A percentile compares a stretch with the other conserved stretches of the same genome.
phyloP scores from a whole-genome alignment of 2,329 filamentous ascomycete species.

The Arthrobotrys megalospora region DNA sequence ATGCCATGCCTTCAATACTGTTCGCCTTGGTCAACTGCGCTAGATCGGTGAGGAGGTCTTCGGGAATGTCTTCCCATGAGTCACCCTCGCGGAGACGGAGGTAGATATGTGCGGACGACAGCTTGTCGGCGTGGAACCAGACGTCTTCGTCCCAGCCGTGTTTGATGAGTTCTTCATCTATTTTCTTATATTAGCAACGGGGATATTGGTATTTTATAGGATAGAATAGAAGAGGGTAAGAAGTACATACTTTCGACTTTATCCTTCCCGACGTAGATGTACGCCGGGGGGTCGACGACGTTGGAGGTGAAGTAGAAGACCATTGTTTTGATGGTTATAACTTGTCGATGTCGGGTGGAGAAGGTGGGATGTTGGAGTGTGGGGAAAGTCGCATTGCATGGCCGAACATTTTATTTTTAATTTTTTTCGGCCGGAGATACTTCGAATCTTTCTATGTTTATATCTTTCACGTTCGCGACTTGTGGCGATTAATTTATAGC shows the following conservation, averaged over 20 bases:
- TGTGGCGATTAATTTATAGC: too few species aligned
- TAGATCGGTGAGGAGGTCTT: constrained; percentile 83
- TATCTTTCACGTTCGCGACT: too few species aligned
- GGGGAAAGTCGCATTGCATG: constrained; percentile 7
- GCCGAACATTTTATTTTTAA: constrained; percentile 8
- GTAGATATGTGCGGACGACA: constrained; percentile 97
- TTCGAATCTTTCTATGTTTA: not conserved
- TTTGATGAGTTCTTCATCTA: constrained; percentile 97
- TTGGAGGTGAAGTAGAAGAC: constrained; percentile 96
- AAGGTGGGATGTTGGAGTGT: not conserved
- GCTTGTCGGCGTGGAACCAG: constrained; percentile 99
- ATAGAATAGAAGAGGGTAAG: constrained; percentile 22
- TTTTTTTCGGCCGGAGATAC: not conserved
- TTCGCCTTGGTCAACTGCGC: constrained; percentile 99
- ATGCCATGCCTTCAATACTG: constrained; percentile 85
- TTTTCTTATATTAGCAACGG: not conserved
- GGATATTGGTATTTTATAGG: not conserved
- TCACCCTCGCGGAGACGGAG: constrained; percentile 84
- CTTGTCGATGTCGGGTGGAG: not conserved
- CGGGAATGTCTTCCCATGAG: constrained; percentile 85
- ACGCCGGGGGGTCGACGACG: constrained; percentile 83
- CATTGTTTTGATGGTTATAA: constrained; percentile 73
- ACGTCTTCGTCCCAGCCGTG: constrained; percentile 95
- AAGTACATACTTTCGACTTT: constrained; percentile 97
- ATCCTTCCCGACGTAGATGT: constrained; percentile 97